Evolutionary conservation across 768 basidiomycete genomes (phyloP).

Genomic region (Russula sp.): DNA sequence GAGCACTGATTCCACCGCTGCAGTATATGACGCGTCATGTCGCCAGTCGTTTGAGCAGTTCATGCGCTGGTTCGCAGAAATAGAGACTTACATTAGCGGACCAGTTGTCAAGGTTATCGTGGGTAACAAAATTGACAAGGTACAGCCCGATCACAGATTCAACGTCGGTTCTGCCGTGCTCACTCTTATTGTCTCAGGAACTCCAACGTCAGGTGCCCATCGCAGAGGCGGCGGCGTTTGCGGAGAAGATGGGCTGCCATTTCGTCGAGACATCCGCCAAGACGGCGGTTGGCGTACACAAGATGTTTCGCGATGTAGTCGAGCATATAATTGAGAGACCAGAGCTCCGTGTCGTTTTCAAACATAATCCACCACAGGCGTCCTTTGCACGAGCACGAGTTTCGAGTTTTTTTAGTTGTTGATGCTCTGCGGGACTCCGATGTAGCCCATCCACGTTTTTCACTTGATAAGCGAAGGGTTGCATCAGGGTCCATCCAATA

Average conservation of each 20-base stretch:
- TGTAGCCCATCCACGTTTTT: no score
- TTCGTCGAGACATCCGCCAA: slow-evolving; percentile 93
- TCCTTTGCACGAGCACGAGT: slow-evolving; percentile 1
- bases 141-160: slow-evolving; percentile 25
- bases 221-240: slow-evolving; percentile 74
- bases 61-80: slow-evolving; percentile 86
- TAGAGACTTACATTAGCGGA: slow-evolving; percentile 83
- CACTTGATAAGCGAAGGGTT: no score
- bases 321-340: slow-evolving; percentile 73
- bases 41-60: slow-evolving; percentile 90
- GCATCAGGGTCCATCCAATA: not conserved
- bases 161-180: not conserved
- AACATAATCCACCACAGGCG: slow-evolving; percentile 17
- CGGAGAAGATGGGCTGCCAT: slow-evolving; percentile 72
- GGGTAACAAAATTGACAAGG: slow-evolving; percentile 93
- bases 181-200: slow-evolving; percentile 45
- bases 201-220: slow-evolving; percentile 81
- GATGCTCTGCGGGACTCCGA: not conserved
- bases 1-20: not conserved
- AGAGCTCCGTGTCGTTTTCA: slow-evolving; percentile 55
- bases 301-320: slow-evolving; percentile 72
- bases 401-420: not conserved
- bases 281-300: slow-evolving; percentile 75
- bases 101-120: slow-evolving; percentile 92
- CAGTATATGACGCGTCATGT: slow-evolving; percentile 93